Base-by-base conservation (phyloP, 2,329 filamentous ascomycete genomes). In the Penicillium sp. region DNA sequence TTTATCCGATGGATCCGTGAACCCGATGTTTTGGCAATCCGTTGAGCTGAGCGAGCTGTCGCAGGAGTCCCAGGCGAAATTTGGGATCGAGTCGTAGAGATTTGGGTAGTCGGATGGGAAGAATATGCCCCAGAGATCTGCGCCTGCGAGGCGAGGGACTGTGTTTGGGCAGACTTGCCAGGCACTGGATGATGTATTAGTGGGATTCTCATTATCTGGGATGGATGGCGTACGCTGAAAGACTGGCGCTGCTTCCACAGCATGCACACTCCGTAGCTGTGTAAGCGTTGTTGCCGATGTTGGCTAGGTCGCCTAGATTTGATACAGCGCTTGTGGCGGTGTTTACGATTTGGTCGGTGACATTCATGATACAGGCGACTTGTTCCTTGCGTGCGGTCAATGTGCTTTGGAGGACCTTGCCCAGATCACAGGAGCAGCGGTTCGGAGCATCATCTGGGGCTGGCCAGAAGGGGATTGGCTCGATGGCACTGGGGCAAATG, bases 391-490 rank as follows among this genome's bases (percentile, higher is more conserved):
- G 64, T 10, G 65, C 59, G 4, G 58, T 50, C 1, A 67, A 52
- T 0, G 64, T 64, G 22, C 53, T 59, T 35, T 61, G 44, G 4
- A 63, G 57, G 16, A 76, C 63, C 45, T 67, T 68, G 49, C 70
- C 74, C 3, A 75, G 48, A 58, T 73, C 71, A 59, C 73, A 76
- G 13, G 74, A 75, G 63, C 74, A 77, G 24, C 69, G 68, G 50
- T 70, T 68, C 9, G 67, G 63, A 0, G 69, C 74, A 46, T 71
- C 62, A 22, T 69, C 63, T 1, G 73, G 74, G 0, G 68, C 62
- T 3, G 74, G 74, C 55, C 73, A 76, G 63, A 75, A 77, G n/a
- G 74, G 74, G 21, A 76, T 70, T 13, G 69, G 67, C 39, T 71
- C 70, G 22, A 58, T 56, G 19, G 65, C 65, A 19, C 39, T 60